Evolutionary conservation across 345 rosid genomes (phyloP), one percentile per base, ranked within the genome.

Genomic region (Melaleuca alternifolia): DNA sequence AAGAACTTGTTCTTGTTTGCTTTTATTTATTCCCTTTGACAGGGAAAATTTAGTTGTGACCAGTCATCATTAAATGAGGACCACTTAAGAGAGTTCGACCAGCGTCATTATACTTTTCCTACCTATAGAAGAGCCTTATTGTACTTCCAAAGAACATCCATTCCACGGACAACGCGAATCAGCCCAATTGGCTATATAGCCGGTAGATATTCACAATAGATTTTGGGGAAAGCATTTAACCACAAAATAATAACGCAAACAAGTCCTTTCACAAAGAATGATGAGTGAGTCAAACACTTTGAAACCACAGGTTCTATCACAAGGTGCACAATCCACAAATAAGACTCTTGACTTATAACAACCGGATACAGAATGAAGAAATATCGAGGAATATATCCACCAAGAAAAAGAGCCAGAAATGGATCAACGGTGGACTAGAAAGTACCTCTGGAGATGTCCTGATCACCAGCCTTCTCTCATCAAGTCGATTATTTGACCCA

Each of bases 401-500:
- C 30, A 87, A 11, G 61, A 30, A 33, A 54, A 71, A 44, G 33
- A 82, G 83, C 86, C 75, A 33, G 56, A 84, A 24, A 26, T 85
- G 75, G 50, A 52, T 13, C 54, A 41, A 54, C 53, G 46, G 37
- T 87, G 79, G 46, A 84, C 18, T 30, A 57, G 51, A 56, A 76
- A 88, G 88, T 93, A 97, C 99, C 98, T 95, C 98, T 41, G 97
- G 99, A 71, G 51, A 88, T 48, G 99, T 93, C 93, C 90, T 92
- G 82, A 97, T 86, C 48, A 92, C 87, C 83, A 91, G 96, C 77
- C 54, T 90, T 85, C 85, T 91, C 85, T 89, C 90, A 86, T 93
- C 95, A 59, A 84, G 83, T 87, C 90, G 96, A 92, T 92, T 93
- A 91, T 88, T 91, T 85, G 87, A 91, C 87, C 92, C 97, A 88